A percentile compares a stretch with the other conserved stretches of the same genome.
Conservation (phyloP, 2,329 filamentous ascomycete species). For the Fusarium euwallaceae region DNA sequence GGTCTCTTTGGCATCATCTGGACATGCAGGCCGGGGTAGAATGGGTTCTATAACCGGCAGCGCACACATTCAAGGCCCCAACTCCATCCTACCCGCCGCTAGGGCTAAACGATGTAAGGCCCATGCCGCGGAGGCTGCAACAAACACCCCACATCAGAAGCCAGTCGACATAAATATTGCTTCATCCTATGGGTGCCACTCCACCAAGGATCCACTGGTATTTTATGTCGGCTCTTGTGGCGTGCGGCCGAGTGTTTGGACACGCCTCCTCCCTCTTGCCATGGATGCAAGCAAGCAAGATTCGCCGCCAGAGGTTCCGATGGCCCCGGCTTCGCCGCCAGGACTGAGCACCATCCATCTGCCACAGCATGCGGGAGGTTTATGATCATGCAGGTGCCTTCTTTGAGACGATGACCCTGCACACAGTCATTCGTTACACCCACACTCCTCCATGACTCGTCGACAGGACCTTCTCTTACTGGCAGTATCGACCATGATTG, state of each 20-base stretch:
- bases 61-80: constrained; percentile 21
- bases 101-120: constrained; percentile 24
- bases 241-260: constrained; percentile 8
- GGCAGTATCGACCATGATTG: neutral
- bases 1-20: constrained; percentile 40
- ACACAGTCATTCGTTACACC: constrained; percentile 25
- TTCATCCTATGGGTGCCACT: constrained; percentile 3
- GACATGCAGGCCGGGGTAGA: constrained; percentile 30
- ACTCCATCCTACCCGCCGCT: constrained; percentile 28
- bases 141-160: neutral
- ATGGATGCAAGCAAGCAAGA: constrained; percentile 38
- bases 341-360: constrained; percentile 38
- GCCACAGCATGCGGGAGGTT: constrained; percentile 39
- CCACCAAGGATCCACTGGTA: neutral
- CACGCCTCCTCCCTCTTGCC: constrained; percentile 6
- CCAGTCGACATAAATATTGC: constrained; percentile 12
- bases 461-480: neutral
- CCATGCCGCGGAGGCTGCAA: constrained; percentile 15
- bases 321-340: constrained; percentile 41
- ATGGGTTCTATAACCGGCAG: constrained; percentile 34
- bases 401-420: constrained; percentile 33
- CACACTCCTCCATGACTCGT: constrained; percentile 34
- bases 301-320: constrained; percentile 42
- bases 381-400: constrained; percentile 48
- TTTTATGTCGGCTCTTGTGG: constrained; percentile 20